phyloP scores from a whole-genome alignment of 1,139 yeast species.

The Pichia sp. region DNA sequence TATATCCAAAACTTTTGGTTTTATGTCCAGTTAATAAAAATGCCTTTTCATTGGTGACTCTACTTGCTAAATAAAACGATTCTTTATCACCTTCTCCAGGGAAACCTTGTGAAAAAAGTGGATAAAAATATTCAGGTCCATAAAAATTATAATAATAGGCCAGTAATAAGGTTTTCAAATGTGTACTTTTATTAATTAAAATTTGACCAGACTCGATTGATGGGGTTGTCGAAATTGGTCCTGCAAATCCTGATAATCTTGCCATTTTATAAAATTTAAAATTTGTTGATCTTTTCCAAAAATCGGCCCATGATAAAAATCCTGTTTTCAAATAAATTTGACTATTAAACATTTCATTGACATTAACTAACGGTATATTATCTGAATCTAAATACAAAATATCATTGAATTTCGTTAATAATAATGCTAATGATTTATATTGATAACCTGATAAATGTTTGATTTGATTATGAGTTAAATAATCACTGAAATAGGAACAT shows the following conservation, averaged over 20 bases:
- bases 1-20: conserved; percentile 26
- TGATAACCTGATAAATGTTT: conserved; percentile 42
- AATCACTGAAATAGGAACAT: conserved; percentile 26
- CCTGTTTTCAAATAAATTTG: conserved; percentile 33
- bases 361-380: conserved; percentile 51
- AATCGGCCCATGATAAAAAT: conserved; percentile 62
- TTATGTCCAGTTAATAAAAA: conserved; percentile 24
- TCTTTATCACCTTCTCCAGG: conserved; percentile 31
- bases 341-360: conserved; percentile 43
- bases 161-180: conserved; percentile 25
- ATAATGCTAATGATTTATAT: conserved; percentile 55
- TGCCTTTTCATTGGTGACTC: conserved; percentile 24
- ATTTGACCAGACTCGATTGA: conserved; percentile 29
- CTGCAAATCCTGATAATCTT: conserved; percentile 17
- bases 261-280: conserved; percentile 34
- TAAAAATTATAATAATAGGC: conserved; percentile 27
- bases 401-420: conserved; percentile 54
- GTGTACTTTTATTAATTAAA: conserved; percentile 25
- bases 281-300: conserved; percentile 59
- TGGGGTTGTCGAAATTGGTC: conserved; percentile 24
- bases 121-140: conserved; percentile 29
- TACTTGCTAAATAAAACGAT: conserved; percentile 26
- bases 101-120: conserved; percentile 29
- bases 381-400: conserved; percentile 66
- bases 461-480: conserved; percentile 16